Base-by-base conservation (phyloP, 164 flowering plant species). In the Pachysandra terminalis region DNA sequence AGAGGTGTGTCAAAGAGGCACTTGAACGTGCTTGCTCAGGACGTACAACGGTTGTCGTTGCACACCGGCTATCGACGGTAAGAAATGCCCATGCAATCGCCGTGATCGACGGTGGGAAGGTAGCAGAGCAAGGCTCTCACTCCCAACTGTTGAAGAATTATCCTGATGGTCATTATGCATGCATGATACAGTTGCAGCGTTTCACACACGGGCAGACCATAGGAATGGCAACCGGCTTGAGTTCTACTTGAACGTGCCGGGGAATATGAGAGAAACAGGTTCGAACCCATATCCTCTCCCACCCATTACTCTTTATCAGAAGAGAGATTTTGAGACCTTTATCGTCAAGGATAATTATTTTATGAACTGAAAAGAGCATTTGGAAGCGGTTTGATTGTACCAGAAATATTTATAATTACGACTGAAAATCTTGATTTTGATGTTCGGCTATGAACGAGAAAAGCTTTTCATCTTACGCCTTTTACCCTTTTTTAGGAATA, bases 61-160 rank as follows among this genome's bases (percentile, higher is more conserved):
- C 99, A 0, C 99, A 95, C 71, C 72, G 99, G 23, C 86, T 95
- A 9, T 85, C 97, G 1, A 95, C 99, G 2, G 85, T 95, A 19
- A 72, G 97, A 51, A 88, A 86, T 64, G 99, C 98, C 0, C 87
- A 95, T 69, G 85, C 77, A 27, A 95, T 95, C 37, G 98, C 94
- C 0, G 99, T 95, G 59, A 85, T 95, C 2, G 98, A 92, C 24
- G 99, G 92, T 19, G 98, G 99, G 64, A 92, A 88, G 80, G 99
- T 95, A 32, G 91, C 87, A 2, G 98, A 95, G 71, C 97, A 88
- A 77, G 98, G 99, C 5, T 88, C 99, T 0, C 98, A 95, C 61
- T 85, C 94, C 0, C 96, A 95, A 70, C 76, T 95, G 8, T 62
- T 95, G 78, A 89, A 88, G 70, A 91, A 90, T 58, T 68, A 81